Base-by-base conservation (phyloP, 2,329 filamentous ascomycete genomes). In the Aspergillus amoenus region DNA sequence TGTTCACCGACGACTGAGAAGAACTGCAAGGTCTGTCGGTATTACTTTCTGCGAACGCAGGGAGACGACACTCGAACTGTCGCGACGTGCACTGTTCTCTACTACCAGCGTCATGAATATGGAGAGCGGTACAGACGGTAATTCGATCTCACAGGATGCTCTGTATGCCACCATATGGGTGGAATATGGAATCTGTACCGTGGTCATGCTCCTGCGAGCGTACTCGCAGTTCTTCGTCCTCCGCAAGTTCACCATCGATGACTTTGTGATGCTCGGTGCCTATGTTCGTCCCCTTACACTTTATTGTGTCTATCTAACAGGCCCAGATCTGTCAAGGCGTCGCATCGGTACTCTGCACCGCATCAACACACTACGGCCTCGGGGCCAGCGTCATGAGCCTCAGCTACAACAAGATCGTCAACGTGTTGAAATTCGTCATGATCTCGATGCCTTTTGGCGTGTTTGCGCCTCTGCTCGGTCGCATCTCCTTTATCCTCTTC, bases 91-190 rank as follows among this genome's bases (percentile, higher is more conserved):
- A 21, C 21, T 18, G 21, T 21, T 21, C 21, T 21, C 21, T 21
- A 21, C 21, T 21, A 21, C 21, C 21, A 21, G 21, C 3, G 3
- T 21, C 21, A 21, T 21, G 21, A n/a, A 37, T 5, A 37, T 37
- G 34, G 34, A 13, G 5, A 7, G 34, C 34, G 9, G 2, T 7
- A 37, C 27, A 3, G n/a, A 47, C 1, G 3, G 0, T n/a, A 9
- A 21, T 24, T 17, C 15, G 17, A 37, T 56, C 46, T 39, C 54
- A 1, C 18, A 43, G 15, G n/a, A 11, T 4, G 15, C 30, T 3
- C 30, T 56, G 39, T 56, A 56, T 21, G 27, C 47, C 3, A 32
- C 22, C 3, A 56, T 56, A n/a, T 56, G 54, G 54, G 47, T 51
- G 17, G 21, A 56, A 40, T 56, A 45, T 18, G 47, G 54, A 6